Conservation (phyloP, 805 yeast genomes). For the Wickerhamiella sergipiensis region DNA sequence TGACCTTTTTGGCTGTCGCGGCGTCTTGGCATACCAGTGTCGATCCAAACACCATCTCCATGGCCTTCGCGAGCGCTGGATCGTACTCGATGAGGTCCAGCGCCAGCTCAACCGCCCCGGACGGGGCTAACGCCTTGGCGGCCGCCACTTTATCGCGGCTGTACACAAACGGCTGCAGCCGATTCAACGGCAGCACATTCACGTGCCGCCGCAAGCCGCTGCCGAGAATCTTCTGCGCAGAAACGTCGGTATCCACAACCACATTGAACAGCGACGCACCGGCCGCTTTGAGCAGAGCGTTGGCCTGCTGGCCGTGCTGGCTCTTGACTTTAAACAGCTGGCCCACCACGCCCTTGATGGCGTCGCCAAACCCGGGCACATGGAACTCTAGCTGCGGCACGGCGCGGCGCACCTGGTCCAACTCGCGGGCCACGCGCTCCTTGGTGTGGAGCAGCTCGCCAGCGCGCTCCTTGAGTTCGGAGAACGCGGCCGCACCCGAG, state of each 20-base stretch:
- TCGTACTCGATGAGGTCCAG: conserved; percentile 66
- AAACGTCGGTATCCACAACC: conserved; percentile 75
- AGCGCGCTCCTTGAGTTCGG: not conserved
- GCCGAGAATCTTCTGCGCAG: conserved; percentile 73
- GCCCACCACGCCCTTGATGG: conserved; percentile 83
- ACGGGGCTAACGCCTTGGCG: conserved; percentile 60
- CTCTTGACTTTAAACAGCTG: conserved; percentile 59
- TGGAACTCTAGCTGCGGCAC: conserved; percentile 4
- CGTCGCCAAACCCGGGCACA: conserved; percentile 38
- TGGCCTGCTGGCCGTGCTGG: conserved; percentile 43
- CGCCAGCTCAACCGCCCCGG: conserved; percentile 82
- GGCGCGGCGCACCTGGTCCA: not conserved
- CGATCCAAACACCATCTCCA: conserved; percentile 83
- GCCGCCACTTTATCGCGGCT: conserved; percentile 37
- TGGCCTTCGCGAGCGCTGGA: conserved; percentile 56
- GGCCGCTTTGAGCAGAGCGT: conserved; percentile 86
- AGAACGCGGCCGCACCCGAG: not conserved
- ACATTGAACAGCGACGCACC: conserved; percentile 84
- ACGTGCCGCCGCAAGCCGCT: conserved; percentile 70
- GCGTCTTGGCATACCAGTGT: conserved; percentile 83
- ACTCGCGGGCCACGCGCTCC: not conserved
- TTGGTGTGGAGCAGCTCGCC: not conserved
- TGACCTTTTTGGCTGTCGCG: conserved; percentile 74
- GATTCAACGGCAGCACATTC: conserved; percentile 84
- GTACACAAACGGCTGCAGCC: conserved; percentile 51